These are phyloP conservation scores for Kokia cookei DNA, from an alignment of 441 rosid species.

Conservation along the genomic window DNA sequence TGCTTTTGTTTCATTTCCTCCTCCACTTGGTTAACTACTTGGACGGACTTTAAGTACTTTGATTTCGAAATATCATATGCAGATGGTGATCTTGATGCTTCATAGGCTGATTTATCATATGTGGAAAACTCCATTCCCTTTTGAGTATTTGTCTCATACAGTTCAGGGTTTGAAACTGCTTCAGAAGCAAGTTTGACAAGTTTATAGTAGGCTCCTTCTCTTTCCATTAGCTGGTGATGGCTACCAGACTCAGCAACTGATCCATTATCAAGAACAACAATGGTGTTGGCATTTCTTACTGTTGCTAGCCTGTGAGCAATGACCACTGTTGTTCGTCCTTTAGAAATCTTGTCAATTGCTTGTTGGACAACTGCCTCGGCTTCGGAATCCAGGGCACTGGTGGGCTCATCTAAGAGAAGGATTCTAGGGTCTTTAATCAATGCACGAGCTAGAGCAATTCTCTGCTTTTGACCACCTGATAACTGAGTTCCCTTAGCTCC, in stretches of 20 bases:
- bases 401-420: conserved; percentile 77
- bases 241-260: conserved; percentile 50
- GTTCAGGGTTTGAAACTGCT: conserved; percentile 23
- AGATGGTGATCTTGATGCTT: conserved; percentile 22
- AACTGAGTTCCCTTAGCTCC: conserved; percentile 61
- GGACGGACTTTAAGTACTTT: conserved; percentile 23
- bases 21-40: conserved; percentile 16
- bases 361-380: conserved; percentile 53
- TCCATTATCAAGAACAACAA: conserved; percentile 53
- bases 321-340: conserved; percentile 47
- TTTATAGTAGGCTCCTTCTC: conserved; percentile 37
- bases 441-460: conserved; percentile 78
- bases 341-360: conserved; percentile 60
- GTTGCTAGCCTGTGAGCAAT: conserved; percentile 72
- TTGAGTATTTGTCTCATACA: conserved; percentile 9
- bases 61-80: conserved; percentile 28
- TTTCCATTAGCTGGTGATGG: conserved; percentile 50
- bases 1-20: conserved; percentile 25
- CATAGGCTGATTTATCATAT: conserved; percentile 26
- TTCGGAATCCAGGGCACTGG: conserved; percentile 59
- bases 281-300: conserved; percentile 45
- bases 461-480: conserved; percentile 84
- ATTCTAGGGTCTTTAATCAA: conserved; percentile 70
- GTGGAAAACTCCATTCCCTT: conserved; percentile 16
- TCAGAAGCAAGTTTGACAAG: conserved; percentile 64